Evolutionary conservation across 495 filamentous ascomycete species (phyloP), one percentile per base, ranked within the genome.

Genomic region (Letharia columbiana): DNA sequence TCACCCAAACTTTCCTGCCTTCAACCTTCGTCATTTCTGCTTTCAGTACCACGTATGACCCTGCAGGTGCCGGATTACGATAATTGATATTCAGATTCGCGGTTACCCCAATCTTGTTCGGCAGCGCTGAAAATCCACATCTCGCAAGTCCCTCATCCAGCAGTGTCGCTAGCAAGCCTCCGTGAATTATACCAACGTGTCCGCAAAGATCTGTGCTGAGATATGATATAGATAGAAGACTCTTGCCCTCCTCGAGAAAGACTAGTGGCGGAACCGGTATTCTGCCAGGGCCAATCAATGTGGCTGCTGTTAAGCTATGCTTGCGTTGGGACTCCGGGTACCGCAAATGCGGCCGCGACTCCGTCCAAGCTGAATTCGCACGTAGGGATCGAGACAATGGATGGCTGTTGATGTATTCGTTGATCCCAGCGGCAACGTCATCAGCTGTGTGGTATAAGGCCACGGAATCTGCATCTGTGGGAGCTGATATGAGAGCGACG

Each of bases 1-100:
- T 87, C 9, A 97, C 92, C 93, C 93, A 98, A 31, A 92, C 94
- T 76, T 98, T 98, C 67, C 94, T 82, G 9, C 94, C 95, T 73
- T 98, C 93, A 12, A 91, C 90, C 79, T 89, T 95, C 31, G 85
- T 84, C 23, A 91, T 96, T 71, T 85, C 84, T 28, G 91, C 95
- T 63, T 83, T 83, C 57, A 98, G 75, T 35, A 94, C 90, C 54
- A 92, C 79, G 72, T 88, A 96, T 58, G 82, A 80, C n/a, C 84
- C 82, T 35, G 93, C 91, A 73, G 83, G 82, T 37, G 87, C 87
- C 18, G 95, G 94, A 42, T 82, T 83, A 67, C 87, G 84, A 76
- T 98, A 98, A 73, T 94, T 91, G 73, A 98, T 84, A 63, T 89
- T 94, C 71, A 98, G 75, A 71, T 88, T 95, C 47, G 94, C 94